Evolutionary conservation across 495 filamentous ascomycete species (phyloP).

Genomic region (Delitschia confertaspora): DNA sequence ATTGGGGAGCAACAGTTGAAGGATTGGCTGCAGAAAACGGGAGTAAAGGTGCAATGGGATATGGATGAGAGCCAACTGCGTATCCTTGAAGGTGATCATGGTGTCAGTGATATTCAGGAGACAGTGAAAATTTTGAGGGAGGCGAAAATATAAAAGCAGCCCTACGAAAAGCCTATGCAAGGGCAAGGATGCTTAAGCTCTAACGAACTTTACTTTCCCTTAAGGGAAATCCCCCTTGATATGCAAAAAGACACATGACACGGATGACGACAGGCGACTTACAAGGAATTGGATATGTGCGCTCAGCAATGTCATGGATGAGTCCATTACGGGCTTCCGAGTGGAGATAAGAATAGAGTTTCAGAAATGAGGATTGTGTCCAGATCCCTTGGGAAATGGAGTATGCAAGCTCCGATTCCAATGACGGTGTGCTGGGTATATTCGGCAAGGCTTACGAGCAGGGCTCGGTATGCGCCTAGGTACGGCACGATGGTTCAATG

Average conservation of each 20-base stretch:
- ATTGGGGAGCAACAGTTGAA: constrained; percentile 70
- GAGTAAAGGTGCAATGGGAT: constrained; percentile 79
- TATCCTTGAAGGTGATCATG: constrained; percentile 55
- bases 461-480: constrained; percentile 11
- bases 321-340: constrained; percentile 29
- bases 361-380: constrained; percentile 9
- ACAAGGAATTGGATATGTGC: constrained; percentile 36
- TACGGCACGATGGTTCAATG: constrained; percentile 10
- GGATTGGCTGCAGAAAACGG: constrained; percentile 70
- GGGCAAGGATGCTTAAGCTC: no score
- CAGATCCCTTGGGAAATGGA: constrained; percentile 15
- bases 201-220: background rate
- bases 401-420: constrained; percentile 15
- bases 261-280: constrained; percentile 23
- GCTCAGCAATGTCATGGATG: constrained; percentile 32
- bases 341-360: constrained; percentile 20
- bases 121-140: constrained; percentile 20
- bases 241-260: constrained; percentile 14
- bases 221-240: constrained; percentile 2
- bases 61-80: constrained; percentile 77
- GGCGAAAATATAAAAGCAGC: constrained; percentile 28
- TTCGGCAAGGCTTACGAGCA: constrained; percentile 23
- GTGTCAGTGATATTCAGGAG: constrained; percentile 22
- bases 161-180: constrained; percentile 17
- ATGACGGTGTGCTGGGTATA: constrained; percentile 11